Percentiles rank a stretch among this genome's conserved stretches.
These are phyloP conservation scores for Raphanus hybrid DNA, from an alignment of 441 rosid species.

Conservation along the genomic window DNA sequence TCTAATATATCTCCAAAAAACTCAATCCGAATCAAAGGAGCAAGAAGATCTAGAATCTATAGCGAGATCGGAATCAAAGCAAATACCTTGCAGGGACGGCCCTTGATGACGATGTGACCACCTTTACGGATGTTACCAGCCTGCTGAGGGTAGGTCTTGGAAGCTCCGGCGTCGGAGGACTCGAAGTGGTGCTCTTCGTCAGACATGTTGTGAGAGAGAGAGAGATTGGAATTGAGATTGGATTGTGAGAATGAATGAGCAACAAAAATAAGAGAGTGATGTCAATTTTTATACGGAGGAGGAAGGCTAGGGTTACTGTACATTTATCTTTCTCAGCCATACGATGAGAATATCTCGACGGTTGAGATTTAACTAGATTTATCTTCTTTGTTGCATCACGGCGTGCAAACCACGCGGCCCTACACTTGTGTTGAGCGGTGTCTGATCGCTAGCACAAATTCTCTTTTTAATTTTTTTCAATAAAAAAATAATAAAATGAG, in stretches of 20 bases:
- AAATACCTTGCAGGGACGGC: slow-evolving; percentile 85
- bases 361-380: slow-evolving; percentile 13
- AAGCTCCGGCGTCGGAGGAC: slow-evolving; percentile 90
- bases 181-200: slow-evolving; percentile 98
- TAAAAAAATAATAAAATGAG: not conserved
- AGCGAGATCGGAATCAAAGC: slow-evolving; percentile 1
- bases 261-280: slow-evolving; percentile 12
- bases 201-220: slow-evolving; percentile 53
- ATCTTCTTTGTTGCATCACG: slow-evolving; percentile 37
- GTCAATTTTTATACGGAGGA: slow-evolving; percentile 30
- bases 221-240: not conserved
- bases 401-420: slow-evolving; percentile 44
- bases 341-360: slow-evolving; percentile 20
- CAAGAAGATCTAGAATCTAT: slow-evolving; percentile 23
- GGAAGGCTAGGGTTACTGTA: slow-evolving; percentile 34
- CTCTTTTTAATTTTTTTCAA: not conserved
- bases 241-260: not conserved
- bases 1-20: not conserved
- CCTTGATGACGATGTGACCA: slow-evolving; percentile 88
- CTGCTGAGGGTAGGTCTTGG: slow-evolving; percentile 87
- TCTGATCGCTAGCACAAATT: slow-evolving; percentile 8
- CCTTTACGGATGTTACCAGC: slow-evolving; percentile 92
- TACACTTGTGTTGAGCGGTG: slow-evolving; percentile 17
- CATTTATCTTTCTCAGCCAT: slow-evolving; percentile 27
- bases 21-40: not conserved